Evolutionary conservation across 192 early-diverging fungal genomes (phyloP).

Genomic region (Piromyces sp.): DNA sequence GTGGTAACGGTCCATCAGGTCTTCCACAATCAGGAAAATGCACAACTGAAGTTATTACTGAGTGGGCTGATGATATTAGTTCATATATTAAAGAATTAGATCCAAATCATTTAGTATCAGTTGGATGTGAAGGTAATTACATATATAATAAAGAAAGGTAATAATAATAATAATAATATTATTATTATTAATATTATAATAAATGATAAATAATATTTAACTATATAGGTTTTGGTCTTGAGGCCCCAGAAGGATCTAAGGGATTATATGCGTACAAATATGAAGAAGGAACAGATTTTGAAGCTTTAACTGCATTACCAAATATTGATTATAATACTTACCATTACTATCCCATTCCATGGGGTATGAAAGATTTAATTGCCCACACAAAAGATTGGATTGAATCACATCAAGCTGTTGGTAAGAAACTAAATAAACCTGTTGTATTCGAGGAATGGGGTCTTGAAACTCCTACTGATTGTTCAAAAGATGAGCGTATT

Average conservation of each 20-base stretch:
- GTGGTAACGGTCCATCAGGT: not conserved
- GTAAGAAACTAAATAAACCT: conserved; percentile 12
- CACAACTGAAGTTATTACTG: conserved; percentile 5
- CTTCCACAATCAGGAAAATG: not conserved
- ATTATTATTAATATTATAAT: no score
- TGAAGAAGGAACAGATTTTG: conserved; percentile 12
- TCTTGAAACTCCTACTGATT: not conserved
- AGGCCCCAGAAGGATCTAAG: not conserved
- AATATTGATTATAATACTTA: conserved; percentile 12
- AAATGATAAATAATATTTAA: no score
- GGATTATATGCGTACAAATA: conserved; percentile 9
- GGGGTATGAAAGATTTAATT: conserved; percentile 2
- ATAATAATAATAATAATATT: no score
- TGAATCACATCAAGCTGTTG: conserved; percentile 8
- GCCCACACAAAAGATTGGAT: conserved; percentile 11
- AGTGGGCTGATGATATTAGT: conserved; percentile 33
- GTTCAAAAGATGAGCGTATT: not conserved
- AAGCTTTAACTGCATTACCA: conserved; percentile 4
- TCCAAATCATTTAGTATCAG: conserved; percentile 35
- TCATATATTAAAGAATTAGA: conserved; percentile 22
- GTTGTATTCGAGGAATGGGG: conserved; percentile 13
- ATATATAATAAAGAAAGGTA: no score
- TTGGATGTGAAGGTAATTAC: conserved; percentile 30
- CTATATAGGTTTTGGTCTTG: not conserved
- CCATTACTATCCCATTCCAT: conserved; percentile 13